Evolutionary conservation across 2,329 filamentous ascomycete genomes (phyloP), one percentile per base, ranked within the genome.

Genomic region (Teratosphaeria epicoccoides): DNA sequence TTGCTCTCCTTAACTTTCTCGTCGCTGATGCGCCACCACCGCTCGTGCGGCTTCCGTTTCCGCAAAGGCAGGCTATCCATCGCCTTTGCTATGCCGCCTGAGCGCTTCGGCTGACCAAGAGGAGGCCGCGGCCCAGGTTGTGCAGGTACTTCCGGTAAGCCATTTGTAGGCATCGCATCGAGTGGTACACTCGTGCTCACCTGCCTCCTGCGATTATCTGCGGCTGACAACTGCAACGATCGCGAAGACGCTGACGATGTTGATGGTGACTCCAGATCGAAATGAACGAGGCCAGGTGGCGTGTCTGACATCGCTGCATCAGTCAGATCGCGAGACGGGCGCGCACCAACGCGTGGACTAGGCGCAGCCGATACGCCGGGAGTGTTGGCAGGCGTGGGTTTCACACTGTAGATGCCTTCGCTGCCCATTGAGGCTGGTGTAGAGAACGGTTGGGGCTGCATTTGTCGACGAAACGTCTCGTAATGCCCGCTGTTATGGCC

Each of bases 11-110:
- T 93, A 62, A 97, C 82, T 70, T 94, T 95, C 59, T 98, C 93
- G 67, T 98, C 93, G 58, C 90, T 96, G 59, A 98, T 95, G 29
- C 93, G 82, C 93, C 93, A 98, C 93, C 93, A 98, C 40, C 85
- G 82, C 63, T 94, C 85, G 44, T 77, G 79, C 11, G 73, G 70
- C 63, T 80, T 82, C 59, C 77, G 80, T 43, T 56, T 55, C 22
- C 57, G 55, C n/a, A 52, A 49, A 10, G 50, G 28, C 24, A 81
- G 67, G 57, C 76, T 81, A 52, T 70, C 68, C 23, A 74, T 71
- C 47, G 48, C 51, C 45, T 24, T 47, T 17, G 17, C 40, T 22
- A 53, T 17, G 33, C 33, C 51, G 10, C 23, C 12, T 37, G 47
- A 45, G 44, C 51, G 28, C 49, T 50, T 57, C 37, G 50, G 47